Conservation (phyloP, 2,329 filamentous ascomycete species). For the Colletotrichum sp. region DNA sequence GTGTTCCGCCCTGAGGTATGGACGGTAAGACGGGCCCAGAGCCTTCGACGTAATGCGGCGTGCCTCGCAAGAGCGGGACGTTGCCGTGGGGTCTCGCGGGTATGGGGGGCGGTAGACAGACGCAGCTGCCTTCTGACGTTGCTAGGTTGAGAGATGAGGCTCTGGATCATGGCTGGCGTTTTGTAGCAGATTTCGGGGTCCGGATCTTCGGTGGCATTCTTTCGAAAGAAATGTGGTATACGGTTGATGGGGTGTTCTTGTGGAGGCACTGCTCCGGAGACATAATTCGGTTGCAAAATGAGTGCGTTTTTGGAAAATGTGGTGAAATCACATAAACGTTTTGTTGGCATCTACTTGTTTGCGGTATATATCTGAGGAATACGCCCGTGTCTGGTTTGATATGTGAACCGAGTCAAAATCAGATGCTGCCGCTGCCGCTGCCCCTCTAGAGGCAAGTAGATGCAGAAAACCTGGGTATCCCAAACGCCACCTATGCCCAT, state of each 20-base stretch:
- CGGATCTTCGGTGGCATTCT: not conserved
- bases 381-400: not conserved
- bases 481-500: conserved; percentile 17
- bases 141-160: not conserved
- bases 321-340: not conserved
- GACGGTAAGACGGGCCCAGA: not conserved
- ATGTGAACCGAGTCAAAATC: not conserved
- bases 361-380: not conserved
- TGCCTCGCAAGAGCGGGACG: not conserved
- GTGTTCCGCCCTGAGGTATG: not conserved
- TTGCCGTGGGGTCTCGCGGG: not conserved
- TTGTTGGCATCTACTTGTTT: not conserved
- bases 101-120: not conserved
- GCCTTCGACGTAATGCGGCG: not conserved
- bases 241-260: not conserved
- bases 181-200: not conserved
- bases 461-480: conserved; percentile 17
- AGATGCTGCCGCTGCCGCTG: not conserved
- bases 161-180: not conserved
- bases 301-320: not conserved
- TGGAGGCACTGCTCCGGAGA: not conserved
- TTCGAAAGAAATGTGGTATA: not conserved
- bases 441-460: not conserved
- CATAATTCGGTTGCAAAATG: not conserved
- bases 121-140: not conserved